phyloP scores from a whole-genome alignment of 495 filamentous ascomycete species.

The Cryomyces minteri region DNA sequence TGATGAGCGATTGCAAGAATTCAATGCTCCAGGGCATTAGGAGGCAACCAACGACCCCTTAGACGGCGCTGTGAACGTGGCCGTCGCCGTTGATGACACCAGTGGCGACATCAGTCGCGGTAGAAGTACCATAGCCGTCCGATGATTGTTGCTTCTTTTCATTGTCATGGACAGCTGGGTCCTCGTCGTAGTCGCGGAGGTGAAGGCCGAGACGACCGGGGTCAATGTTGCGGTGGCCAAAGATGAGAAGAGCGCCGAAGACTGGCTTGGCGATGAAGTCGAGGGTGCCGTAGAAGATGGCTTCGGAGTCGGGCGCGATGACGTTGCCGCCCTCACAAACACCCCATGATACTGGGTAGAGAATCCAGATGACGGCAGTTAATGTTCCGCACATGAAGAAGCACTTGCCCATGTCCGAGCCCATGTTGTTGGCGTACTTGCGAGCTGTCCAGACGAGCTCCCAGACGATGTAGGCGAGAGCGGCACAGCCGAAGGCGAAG shows the following conservation, averaged over 20 bases:
- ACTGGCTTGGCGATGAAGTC: slow-evolving; percentile 42
- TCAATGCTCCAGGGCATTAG: too few relatives aligned
- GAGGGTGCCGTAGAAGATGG: slow-evolving; percentile 52
- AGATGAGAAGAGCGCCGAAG: slow-evolving; percentile 30
- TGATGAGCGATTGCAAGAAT: too few relatives aligned
- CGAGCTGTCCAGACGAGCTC: slow-evolving; percentile 32
- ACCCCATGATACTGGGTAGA: slow-evolving; percentile 57
- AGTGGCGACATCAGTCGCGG: too few relatives aligned
- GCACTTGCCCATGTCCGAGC: slow-evolving; percentile 26
- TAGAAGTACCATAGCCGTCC: neutral
- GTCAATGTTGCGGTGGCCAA: slow-evolving; percentile 35
- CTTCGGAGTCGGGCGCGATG: slow-evolving; percentile 41
- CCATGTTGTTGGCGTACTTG: slow-evolving; percentile 32
- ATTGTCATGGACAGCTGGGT: slow-evolving; percentile 5
- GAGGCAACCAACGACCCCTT: too few relatives aligned
- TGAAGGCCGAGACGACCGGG: slow-evolving; percentile 28
- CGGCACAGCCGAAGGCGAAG: slow-evolving; percentile 39
- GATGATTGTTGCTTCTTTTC: neutral
- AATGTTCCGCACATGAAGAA: slow-evolving; percentile 34
- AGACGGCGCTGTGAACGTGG: too few relatives aligned
- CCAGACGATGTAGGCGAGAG: slow-evolving; percentile 38
- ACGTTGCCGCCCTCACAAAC: slow-evolving; percentile 48
- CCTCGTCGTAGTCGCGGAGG: slow-evolving; percentile 24
- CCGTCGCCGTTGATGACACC: too few relatives aligned
- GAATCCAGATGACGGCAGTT: slow-evolving; percentile 36